These are phyloP conservation scores for Deinandra increscens DNA, from an alignment of 129 eudicot species.

Conservation along the genomic window DNA sequence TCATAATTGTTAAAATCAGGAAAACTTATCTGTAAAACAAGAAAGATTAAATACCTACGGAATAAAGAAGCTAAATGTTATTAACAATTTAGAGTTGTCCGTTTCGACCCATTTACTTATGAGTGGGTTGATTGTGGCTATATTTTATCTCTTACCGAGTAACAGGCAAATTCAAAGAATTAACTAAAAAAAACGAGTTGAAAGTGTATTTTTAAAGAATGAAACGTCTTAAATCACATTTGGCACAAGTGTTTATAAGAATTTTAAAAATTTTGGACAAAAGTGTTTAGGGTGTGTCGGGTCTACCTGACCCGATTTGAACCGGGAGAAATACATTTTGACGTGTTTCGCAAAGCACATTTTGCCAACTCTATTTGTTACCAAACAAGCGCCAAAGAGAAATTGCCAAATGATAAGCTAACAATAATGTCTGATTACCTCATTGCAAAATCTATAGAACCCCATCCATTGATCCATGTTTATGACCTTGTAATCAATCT, in stretches of 20 bases:
- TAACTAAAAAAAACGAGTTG: neutral
- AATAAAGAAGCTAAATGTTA: too few relatives aligned
- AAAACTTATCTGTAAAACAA: slow-evolving; percentile 61
- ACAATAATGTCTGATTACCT: slow-evolving; percentile 44
- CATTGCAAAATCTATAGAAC: slow-evolving; percentile 79
- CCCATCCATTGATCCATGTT: slow-evolving; percentile 98
- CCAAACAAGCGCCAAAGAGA: neutral
- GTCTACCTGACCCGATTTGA: neutral
- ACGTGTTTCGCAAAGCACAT: neutral
- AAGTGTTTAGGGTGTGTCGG: neutral
- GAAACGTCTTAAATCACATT: neutral
- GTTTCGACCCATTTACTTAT: neutral
- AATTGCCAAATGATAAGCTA: neutral
- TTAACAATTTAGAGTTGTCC: neutral
- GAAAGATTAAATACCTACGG: too few relatives aligned
- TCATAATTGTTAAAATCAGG: slow-evolving; percentile 78
- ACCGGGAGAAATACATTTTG: neutral
- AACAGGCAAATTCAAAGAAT: neutral
- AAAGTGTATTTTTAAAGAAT: neutral
- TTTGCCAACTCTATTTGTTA: neutral
- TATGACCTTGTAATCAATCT: slow-evolving; percentile 83
- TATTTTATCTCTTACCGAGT: neutral
- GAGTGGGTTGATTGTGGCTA: neutral
- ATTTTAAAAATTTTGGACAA: neutral
- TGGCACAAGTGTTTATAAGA: neutral